Base-by-base conservation (phyloP, 371 early-diverging fungal genomes). In the Dichotomocladium elegans region DNA sequence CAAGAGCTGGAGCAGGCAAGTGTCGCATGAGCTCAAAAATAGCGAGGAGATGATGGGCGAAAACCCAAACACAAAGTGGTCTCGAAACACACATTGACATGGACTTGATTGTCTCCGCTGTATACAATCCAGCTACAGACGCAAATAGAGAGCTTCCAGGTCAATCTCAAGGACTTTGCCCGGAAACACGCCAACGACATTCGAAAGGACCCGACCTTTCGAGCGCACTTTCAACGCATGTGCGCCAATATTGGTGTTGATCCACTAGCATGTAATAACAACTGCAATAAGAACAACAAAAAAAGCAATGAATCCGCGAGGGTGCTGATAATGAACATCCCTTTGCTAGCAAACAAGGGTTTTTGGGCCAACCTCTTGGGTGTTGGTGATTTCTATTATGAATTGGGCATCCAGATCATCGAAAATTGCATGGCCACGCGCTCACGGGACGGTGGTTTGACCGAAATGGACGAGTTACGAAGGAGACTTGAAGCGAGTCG, bases 331-430 rank as follows among this genome's bases (percentile, higher is more conserved):
- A 37, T 34, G 14, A 31, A 24, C 31, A 4, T 15, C 14, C 12
- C 4, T 35, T 25, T 35, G 12, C 21, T 44, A 90, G 92, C 96
- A 21, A 92, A 92, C 58, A 97, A 97, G 67, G 94, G 95, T 24
- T 91, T 92, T 57, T 94, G 95, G 94, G 85, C 92, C 0, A 94
- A 93, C 52, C 66, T 96, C 17, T 72, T 98, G 5, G 98, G 98
- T 0, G 87, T 96, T 0, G 94, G 97, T n/a, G 97, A 97, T 63
- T 98, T 96, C 70, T 98, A 98, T 68, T 95, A 93, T 60, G 96
- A 96, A 47, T 78, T 98, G 5, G 93, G 89, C 1, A 86, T 98
- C 17, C 96, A 95, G 59, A 88, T 94, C 35, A 87, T 91, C 24
- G 94, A 95, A 53, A 81, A 87, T 0, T 98, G 96, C 53, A 76